Conservation (phyloP, 208 protist genomes). For the Naegleria lovaniensis region DNA sequence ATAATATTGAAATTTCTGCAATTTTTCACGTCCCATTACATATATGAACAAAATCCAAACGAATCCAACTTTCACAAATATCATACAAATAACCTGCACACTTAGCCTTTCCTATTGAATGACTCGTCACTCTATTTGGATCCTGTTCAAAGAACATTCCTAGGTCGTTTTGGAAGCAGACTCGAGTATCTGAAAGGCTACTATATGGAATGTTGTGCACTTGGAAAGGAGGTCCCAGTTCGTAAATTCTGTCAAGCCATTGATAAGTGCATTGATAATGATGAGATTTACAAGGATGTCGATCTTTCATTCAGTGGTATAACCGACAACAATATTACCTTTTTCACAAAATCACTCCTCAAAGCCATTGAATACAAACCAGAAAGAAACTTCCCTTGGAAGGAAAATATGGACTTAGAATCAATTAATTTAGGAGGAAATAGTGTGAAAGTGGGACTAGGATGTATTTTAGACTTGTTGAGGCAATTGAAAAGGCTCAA, state of each 20-base stretch:
- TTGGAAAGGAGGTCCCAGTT: constrained; percentile 35
- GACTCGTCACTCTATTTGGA: constrained; percentile 36
- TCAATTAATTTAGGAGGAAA: background rate
- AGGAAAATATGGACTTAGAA: background rate
- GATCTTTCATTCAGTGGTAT: constrained; percentile 28
- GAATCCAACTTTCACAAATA: too few relatives aligned
- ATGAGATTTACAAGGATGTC: constrained; percentile 28
- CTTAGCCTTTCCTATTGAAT: constrained; percentile 28
- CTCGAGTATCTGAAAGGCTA: constrained; percentile 45
- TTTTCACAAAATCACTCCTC: background rate
- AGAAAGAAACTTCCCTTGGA: constrained; percentile 9
- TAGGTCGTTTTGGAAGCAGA: constrained; percentile 36
- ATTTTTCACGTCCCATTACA: too few relatives aligned
- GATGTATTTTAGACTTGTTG: background rate
- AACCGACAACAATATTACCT: background rate
- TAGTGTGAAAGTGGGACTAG: background rate
- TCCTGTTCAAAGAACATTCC: constrained; percentile 12
- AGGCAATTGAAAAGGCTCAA: background rate
- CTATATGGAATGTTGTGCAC: constrained; percentile 45
- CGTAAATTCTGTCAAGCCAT: constrained; percentile 36
- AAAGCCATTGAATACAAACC: background rate
- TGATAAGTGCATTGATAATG: constrained; percentile 38
- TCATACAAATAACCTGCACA: too few relatives aligned
- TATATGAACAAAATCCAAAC: too few relatives aligned
- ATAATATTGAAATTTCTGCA: too few relatives aligned